Base-by-base conservation (phyloP, 768 basidiomycete species). In the Russula brevipes region DNA sequence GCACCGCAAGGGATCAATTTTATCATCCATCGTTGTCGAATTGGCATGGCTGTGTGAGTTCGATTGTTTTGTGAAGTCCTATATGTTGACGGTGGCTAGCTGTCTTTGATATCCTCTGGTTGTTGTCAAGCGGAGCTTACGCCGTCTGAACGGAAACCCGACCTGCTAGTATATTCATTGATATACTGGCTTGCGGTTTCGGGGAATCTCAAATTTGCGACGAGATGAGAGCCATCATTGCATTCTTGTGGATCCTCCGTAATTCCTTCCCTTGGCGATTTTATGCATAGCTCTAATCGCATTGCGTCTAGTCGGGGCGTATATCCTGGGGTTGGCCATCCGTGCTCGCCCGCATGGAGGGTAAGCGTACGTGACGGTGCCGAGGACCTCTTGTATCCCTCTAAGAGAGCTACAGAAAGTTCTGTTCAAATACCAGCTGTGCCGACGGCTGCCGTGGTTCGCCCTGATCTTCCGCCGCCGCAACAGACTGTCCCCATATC, bases 11-110 rank as follows among this genome's bases (percentile, higher is more conserved):
- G 78, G 75, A 17, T 74, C 76, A 1, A 67, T 76, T 50, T 73
- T 76, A 5, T 80, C 79, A 33, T 74, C 72, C 72, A 70, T 79
- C 16, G 61, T 72, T 30, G 69, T 76, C 8, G 79, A 80, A 62
- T 33, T 79, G 16, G 50, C n/a, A 14, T 78, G 74, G 75, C 63
- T 78, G 57, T 68, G 77, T 79, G 63, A 67, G 77, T 56, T 31
- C 42, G 4, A 65, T 46, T 45, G 10, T 30, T 31, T 41, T 10
- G 16, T 12, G 10, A 6, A n/a, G 30, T 39, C 42, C 39, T 46
- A 24, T 14, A 44, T 5, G 30, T 19, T 57, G 65, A 51, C 12
- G 2, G 33, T 31, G 63, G 49, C 10, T 57, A 76, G 76, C 60
- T 19, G 6, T 74, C 51, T 70, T 80, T 31, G 74, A 72, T 69